Percentiles rank a stretch among this genome's conserved stretches.
Conservation (phyloP, 495 filamentous ascomycete species). For the Penicillium robsamsonii region DNA sequence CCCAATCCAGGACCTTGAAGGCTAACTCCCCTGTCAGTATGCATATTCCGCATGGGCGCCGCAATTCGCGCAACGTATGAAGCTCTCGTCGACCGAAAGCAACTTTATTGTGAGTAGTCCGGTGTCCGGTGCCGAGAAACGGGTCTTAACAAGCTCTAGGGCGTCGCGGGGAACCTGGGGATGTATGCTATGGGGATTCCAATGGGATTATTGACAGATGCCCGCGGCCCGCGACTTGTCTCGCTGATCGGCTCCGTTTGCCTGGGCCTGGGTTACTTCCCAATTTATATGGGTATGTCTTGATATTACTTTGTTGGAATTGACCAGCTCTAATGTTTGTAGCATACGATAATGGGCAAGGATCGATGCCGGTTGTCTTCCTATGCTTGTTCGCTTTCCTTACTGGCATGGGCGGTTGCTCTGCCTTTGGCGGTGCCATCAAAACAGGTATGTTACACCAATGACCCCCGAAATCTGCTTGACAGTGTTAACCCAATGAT, state of each 20-base stretch:
- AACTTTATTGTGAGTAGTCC: conserved; percentile 73
- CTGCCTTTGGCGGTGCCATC: conserved; percentile 80
- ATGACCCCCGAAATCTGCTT: neutral
- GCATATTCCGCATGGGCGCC: conserved; percentile 98
- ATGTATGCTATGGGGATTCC: conserved; percentile 94
- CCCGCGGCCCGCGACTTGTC: conserved; percentile 73
- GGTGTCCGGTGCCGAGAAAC: neutral
- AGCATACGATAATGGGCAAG: conserved; percentile 51
- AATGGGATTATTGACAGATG: conserved; percentile 82
- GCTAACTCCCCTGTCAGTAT: conserved; percentile 59
- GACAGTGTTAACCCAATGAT: neutral
- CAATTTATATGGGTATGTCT: conserved; percentile 61
- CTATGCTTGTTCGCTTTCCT: conserved; percentile 81
- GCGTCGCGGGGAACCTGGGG: conserved; percentile 86
- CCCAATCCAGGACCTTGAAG: conserved; percentile 5
- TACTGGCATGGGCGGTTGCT: conserved; percentile 83
- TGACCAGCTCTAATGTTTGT: conserved; percentile 10
- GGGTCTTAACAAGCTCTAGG: conserved; percentile 45
- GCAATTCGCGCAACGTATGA: conserved; percentile 82
- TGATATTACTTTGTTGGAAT: neutral
- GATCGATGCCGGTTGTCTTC: conserved; percentile 62
- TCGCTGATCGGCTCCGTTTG: conserved; percentile 69
- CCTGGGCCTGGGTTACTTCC: conserved; percentile 77
- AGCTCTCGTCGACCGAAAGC: conserved; percentile 82
- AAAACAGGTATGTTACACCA: conserved; percentile 58